A percentile compares a stretch with the other conserved stretches of the same genome.
Conservation (phyloP, 768 basidiomycete species). For the Hygrophorus pudorinus region DNA sequence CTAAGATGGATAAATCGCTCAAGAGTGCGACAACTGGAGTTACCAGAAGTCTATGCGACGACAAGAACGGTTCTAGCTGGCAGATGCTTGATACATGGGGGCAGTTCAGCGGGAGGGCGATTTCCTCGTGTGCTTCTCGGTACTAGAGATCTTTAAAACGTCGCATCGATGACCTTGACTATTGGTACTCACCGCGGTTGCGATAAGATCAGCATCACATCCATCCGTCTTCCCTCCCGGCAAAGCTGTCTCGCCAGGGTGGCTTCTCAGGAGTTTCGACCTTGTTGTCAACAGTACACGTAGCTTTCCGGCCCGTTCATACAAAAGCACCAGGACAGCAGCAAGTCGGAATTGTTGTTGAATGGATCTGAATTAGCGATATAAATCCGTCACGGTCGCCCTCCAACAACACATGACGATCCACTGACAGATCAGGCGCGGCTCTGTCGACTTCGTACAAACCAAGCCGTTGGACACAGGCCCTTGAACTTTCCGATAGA, state of each 20-base stretch:
- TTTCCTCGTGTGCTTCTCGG: constrained; percentile 83
- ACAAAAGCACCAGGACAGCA: constrained; percentile 74
- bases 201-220: constrained; percentile 46
- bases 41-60: constrained; percentile 59
- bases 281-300: constrained; percentile 81
- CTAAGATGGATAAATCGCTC: constrained; percentile 41
- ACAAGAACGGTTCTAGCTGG: constrained; percentile 56
- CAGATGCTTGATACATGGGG: constrained; percentile 52
- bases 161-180: constrained; percentile 1
- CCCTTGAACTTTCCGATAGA: constrained; percentile 19
- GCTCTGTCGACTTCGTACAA: constrained; percentile 17
- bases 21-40: constrained; percentile 72
- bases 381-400: constrained; percentile 10
- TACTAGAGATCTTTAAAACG: constrained; percentile 31
- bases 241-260: constrained; percentile 75
- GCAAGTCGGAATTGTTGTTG: constrained; percentile 40
- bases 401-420: constrained; percentile 10
- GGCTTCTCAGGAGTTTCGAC: constrained; percentile 62
- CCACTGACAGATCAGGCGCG: constrained; percentile 45
- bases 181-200: constrained; percentile 62
- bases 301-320: constrained; percentile 55
- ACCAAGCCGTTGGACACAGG: constrained; percentile 32
- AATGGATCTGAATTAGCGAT: constrained; percentile 17
- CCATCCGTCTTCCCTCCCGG: constrained; percentile 77
- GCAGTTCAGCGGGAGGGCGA: constrained; percentile 50